phyloP scores from a whole-genome alignment of 768 basidiomycete genomes.

The Floccularia luteovirens region DNA sequence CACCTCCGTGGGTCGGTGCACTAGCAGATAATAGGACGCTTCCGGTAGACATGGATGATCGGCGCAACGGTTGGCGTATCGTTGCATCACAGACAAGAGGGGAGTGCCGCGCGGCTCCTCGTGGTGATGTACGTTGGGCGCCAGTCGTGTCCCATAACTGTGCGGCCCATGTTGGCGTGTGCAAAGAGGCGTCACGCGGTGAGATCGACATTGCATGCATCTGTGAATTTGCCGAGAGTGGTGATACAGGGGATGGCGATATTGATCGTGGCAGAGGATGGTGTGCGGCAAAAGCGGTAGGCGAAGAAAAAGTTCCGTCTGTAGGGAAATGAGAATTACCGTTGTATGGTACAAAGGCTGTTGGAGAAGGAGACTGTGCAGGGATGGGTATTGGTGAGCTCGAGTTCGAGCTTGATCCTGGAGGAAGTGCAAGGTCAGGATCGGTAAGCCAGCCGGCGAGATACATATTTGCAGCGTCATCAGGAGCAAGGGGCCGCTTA shows the following conservation, averaged over 20 bases:
- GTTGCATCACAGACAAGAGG: conserved; percentile 36
- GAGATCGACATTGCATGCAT: conserved; percentile 49
- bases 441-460: conserved; percentile 62
- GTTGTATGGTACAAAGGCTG: conserved; percentile 42
- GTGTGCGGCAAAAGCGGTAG: conserved; percentile 50
- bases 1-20: conserved; percentile 52
- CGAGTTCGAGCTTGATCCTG: too few relatives aligned
- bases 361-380: conserved; percentile 23
- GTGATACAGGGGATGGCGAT: conserved; percentile 49
- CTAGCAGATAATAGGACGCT: conserved; percentile 66
- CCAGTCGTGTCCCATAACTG: conserved; percentile 56
- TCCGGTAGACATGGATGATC: conserved; percentile 38
- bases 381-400: conserved; percentile 54
- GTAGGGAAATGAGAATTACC: conserved; percentile 40
- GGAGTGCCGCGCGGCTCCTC: conserved; percentile 38
- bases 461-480: conserved; percentile 33
- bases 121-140: conserved; percentile 25
- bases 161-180: conserved; percentile 57
- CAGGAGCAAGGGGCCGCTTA: conserved; percentile 20
- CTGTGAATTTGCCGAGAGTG: conserved; percentile 37
- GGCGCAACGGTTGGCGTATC: conserved; percentile 31
- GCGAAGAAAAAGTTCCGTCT: conserved; percentile 49
- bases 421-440: conserved; percentile 31
- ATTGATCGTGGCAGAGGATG: conserved; percentile 57
- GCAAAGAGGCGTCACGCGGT: conserved; percentile 51